phyloP scores from a whole-genome alignment of 1,284 basidiomycete genomes.

The Heterobasidion occidentale region DNA sequence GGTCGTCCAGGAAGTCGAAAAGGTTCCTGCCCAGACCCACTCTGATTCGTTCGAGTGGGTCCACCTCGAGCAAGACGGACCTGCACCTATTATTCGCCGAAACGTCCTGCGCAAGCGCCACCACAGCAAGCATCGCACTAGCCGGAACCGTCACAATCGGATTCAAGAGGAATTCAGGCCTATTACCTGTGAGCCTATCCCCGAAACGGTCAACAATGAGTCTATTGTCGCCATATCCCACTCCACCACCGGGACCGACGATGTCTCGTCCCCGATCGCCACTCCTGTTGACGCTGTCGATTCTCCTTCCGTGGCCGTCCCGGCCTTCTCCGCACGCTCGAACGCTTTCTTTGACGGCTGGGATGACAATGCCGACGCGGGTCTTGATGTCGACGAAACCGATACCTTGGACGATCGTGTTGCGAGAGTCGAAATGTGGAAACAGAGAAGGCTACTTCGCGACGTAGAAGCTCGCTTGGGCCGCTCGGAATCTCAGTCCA shows the following conservation, averaged over 20 bases:
- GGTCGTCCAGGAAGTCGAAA: neutral
- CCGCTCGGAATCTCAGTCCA: neutral
- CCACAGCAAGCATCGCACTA: neutral
- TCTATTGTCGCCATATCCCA: neutral
- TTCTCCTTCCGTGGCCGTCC: neutral
- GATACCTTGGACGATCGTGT: neutral
- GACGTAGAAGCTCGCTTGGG: neutral
- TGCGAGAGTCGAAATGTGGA: neutral
- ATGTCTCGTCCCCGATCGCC: neutral
- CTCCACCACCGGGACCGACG: too few species aligned
- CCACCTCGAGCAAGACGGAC: neutral
- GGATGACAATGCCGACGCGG: neutral
- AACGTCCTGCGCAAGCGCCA: neutral
- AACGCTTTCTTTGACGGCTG: neutral
- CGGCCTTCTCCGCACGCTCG: neutral
- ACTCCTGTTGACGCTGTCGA: neutral
- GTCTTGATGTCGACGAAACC: neutral
- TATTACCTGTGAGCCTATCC: neutral
- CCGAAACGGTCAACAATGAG: neutral
- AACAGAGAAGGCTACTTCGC: neutral
- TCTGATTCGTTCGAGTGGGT: neutral
- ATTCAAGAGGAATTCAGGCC: neutral
- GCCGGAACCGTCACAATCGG: neutral
- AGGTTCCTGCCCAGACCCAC: neutral
- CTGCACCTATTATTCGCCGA: neutral